Evolutionary conservation across 202 grass and related monocot species (phyloP), one percentile per base, ranked within the genome.

Genomic region (Hordeum pubiflorum): DNA sequence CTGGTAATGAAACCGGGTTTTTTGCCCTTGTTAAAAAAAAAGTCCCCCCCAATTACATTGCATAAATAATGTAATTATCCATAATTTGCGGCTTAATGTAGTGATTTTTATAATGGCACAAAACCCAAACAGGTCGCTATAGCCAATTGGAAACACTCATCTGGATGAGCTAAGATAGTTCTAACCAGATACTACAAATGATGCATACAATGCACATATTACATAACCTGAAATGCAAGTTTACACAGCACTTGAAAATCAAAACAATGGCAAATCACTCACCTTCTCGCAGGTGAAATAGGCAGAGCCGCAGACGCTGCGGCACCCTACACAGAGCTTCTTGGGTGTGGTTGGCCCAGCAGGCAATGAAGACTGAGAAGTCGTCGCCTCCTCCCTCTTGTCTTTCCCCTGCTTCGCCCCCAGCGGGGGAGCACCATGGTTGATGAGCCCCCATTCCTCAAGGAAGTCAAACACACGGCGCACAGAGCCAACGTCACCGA

Each of bases 401-500:
- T 90, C 89, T 83, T 80, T 89, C 23, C 78, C 88, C 20, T 89
- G 88, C 68, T 95, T 93, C 24, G 54, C 61, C 9, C 79, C 86
- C 14, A 62, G 63, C 0, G 77, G 77, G 0, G 74, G 77, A 13
- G 90, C 87, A 37, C 90, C 86, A 6, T 99, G 91, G 75, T 99
- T 99, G 74, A 99, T 96, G 70, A 99, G 84, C 4, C 96, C 96
- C 96, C 96, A 99, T 52, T 95, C 90, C 75, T 99, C 92, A 3
- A 95, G 89, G 87, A 99, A 99, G 76, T 99, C 92, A 5, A 93
- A 99, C 18, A 99, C 90, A 6, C 89, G 87, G 36, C 92, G 87
- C 58, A 91, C 84, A 7, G 92, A 91, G 15, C 96, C 90, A 1
- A 91, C 75, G 2, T 99, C 96, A 1, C 86, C 96, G 0, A 99